phyloP scores from a whole-genome alignment of 345 rosid species.

The Salix exigua region DNA sequence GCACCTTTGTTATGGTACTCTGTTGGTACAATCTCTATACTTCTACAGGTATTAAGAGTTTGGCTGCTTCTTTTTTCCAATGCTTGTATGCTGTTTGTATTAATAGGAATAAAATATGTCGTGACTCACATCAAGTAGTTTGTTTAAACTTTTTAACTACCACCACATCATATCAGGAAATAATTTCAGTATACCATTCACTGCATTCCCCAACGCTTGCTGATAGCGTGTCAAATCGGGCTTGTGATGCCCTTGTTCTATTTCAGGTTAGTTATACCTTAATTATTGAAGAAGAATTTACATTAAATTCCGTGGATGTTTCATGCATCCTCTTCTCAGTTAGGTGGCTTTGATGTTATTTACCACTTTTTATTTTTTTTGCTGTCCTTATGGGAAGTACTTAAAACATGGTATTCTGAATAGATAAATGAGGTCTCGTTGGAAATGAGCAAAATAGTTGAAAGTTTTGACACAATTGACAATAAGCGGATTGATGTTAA shows the following conservation, averaged over 20 bases:
- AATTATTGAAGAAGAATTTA: no score
- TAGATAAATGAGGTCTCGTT: no score
- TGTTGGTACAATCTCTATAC: constrained; percentile 32
- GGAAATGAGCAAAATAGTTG: no score
- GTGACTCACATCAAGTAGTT: background rate
- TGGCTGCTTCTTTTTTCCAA: background rate
- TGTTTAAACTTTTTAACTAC: background rate
- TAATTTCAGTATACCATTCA: constrained; percentile 31
- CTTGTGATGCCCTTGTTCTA: constrained; percentile 49
- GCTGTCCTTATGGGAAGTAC: background rate
- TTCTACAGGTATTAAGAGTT: constrained; percentile 36
- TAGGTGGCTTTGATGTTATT: no score
- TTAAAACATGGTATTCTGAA: background rate
- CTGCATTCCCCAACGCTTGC: constrained; percentile 29
- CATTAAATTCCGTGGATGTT: no score
- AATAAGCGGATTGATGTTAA: no score
- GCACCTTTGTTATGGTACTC: constrained; percentile 58
- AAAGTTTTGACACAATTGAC: no score
- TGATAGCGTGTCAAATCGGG: constrained; percentile 23
- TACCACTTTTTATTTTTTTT: no score
- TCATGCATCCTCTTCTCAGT: no score
- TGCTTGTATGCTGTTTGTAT: background rate
- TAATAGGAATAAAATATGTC: no score
- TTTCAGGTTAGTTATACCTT: constrained; percentile 43
- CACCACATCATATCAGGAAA: constrained; percentile 36